phyloP scores from a whole-genome alignment of 345 rosid species.

The Pistacia vera region DNA sequence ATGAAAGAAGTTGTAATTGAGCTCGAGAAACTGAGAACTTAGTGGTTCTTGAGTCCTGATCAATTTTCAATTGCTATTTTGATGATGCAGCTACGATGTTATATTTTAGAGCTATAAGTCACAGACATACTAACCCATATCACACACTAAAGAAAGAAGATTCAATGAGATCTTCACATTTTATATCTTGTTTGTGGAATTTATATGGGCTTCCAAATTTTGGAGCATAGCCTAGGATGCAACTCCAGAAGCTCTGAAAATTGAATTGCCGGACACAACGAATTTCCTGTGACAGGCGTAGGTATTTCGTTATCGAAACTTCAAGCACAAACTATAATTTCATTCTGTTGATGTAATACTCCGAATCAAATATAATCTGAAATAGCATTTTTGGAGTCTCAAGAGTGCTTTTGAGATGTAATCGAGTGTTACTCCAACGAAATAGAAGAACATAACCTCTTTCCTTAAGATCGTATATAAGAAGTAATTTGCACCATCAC shows the following conservation, averaged over 20 bases:
- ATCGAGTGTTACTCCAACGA: background rate
- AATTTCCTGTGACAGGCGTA: conserved; percentile 52
- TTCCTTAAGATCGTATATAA: background rate
- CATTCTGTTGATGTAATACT: background rate
- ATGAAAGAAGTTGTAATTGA: conserved; percentile 15
- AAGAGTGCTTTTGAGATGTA: conserved; percentile 4
- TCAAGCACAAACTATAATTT: conserved; percentile 33
- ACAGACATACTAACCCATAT: too few species aligned
- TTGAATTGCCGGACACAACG: conserved; percentile 67
- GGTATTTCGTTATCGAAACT: conserved; percentile 56
- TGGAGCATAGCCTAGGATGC: conserved; percentile 80
- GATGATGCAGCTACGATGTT: too few species aligned
- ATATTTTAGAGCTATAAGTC: too few species aligned
- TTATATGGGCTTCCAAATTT: conserved; percentile 66
- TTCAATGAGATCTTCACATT: conserved; percentile 12
- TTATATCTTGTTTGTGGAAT: background rate
- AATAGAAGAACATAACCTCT: background rate
- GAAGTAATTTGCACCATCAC: background rate
- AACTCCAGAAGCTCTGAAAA: conserved; percentile 56
- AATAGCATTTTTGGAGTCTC: conserved; percentile 1
- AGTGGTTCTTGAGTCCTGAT: too few species aligned
- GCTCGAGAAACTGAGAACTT: conserved; percentile 8
- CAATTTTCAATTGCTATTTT: too few species aligned
- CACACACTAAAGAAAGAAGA: background rate
- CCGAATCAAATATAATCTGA: background rate